Conservation (phyloP, 164 flowering plant genomes). For the Litsea cubeba region DNA sequence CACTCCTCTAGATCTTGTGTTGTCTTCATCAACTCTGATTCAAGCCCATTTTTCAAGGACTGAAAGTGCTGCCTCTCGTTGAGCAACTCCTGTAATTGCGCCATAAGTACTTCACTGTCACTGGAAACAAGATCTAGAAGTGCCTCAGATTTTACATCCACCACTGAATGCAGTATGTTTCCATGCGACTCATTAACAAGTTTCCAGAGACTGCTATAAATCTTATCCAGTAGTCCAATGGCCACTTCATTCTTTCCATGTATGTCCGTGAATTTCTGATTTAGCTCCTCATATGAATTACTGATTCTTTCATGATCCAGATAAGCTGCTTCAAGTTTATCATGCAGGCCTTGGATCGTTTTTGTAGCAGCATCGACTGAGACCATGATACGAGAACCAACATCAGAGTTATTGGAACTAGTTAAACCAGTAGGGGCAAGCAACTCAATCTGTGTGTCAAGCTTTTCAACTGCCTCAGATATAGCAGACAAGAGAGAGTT, state of each 20-base stretch:
- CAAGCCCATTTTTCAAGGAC: conserved; percentile 36
- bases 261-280: conserved; percentile 33
- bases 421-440: conserved; percentile 12
- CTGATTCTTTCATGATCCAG: conserved; percentile 31
- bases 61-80: conserved; percentile 48
- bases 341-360: conserved; percentile 45
- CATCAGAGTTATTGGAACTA: conserved; percentile 19
- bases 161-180: conserved; percentile 22
- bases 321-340: conserved; percentile 43
- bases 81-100: conserved; percentile 33
- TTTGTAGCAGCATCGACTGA: conserved; percentile 50
- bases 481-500: conserved; percentile 30
- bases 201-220: conserved; percentile 39
- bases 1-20: conserved; percentile 35
- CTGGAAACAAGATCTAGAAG: conserved; percentile 32
- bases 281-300: conserved; percentile 31
- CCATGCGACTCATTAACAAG: conserved; percentile 28
- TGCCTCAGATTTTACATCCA: conserved; percentile 17
- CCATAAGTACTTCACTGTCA: conserved; percentile 34
- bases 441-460: conserved; percentile 29
- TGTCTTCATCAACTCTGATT: conserved; percentile 38
- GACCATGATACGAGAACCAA: conserved; percentile 23
- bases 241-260: conserved; percentile 40
- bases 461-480: conserved; percentile 40
- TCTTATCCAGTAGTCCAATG: conserved; percentile 29